A percentile compares a stretch with the other conserved stretches of the same genome.
Evolutionary conservation across 2,329 filamentous ascomycete genomes (phyloP).

Genomic region (Beauveria sp.): DNA sequence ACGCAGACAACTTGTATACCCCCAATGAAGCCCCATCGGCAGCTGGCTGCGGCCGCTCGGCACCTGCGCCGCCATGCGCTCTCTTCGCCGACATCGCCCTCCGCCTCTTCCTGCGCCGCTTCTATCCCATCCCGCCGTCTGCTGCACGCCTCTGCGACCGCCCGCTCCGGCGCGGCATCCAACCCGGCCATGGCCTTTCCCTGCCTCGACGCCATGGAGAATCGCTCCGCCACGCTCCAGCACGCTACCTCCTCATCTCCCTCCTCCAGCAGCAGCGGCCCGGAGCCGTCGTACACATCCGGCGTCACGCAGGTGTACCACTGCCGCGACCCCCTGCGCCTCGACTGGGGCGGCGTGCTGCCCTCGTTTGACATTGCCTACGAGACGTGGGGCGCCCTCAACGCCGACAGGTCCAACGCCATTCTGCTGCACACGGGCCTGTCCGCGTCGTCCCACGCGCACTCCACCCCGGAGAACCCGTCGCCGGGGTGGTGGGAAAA

Average conservation of each 20-base stretch:
- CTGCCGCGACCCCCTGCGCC: constrained; percentile 64
- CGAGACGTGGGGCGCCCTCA: constrained; percentile 83
- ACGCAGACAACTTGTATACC: too few species aligned
- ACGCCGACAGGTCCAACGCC: constrained; percentile 74
- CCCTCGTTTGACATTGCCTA: constrained; percentile 86
- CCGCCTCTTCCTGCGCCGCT: not conserved
- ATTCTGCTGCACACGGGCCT: constrained; percentile 91
- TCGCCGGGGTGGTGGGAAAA: constrained; percentile 98
- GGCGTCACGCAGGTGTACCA: constrained; percentile 75
- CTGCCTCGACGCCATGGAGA: constrained; percentile 79
- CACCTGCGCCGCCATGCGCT: constrained; percentile 4
- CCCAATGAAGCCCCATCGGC: constrained; percentile 11
- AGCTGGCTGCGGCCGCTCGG: constrained; percentile 10
- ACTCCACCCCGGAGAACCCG: constrained; percentile 78
- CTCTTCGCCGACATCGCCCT: not conserved
- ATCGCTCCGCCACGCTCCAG: constrained; percentile 62
- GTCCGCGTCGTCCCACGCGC: constrained; percentile 94
- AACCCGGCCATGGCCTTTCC: constrained; percentile 87
- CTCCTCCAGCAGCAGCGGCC: constrained; percentile 55
- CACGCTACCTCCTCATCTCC: constrained; percentile 1
- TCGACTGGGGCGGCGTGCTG: constrained; percentile 94
- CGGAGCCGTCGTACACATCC: constrained; percentile 89
- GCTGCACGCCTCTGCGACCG: not conserved
- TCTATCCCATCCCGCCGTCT: not conserved
- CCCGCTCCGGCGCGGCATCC: constrained; percentile 40